These are phyloP conservation scores for Cyberlindnera maritima DNA, from an alignment of 805 yeast species.

Conservation along the genomic window DNA sequence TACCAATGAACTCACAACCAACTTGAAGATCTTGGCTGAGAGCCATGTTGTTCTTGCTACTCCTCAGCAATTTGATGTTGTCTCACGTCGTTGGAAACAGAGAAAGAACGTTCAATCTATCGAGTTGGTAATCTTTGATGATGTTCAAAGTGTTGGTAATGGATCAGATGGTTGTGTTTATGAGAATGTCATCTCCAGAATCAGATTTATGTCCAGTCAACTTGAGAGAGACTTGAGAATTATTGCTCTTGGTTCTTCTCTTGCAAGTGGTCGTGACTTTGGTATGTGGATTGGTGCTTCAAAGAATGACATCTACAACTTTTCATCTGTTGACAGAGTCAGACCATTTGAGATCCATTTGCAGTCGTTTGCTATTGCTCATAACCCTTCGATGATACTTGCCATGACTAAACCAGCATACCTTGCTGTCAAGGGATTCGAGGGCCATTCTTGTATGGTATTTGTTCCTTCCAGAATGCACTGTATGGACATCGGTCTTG, in stretches of 20 bases:
- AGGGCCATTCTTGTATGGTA: constrained; percentile 39
- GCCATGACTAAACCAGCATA: constrained; percentile 51
- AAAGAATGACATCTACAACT: constrained; percentile 62
- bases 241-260: constrained; percentile 65
- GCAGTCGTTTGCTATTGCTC: constrained; percentile 44
- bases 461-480: constrained; percentile 58
- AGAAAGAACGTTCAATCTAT: constrained; percentile 66
- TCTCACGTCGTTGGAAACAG: constrained; percentile 82
- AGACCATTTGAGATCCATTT: constrained; percentile 57
- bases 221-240: constrained; percentile 57
- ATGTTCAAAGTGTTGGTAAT: constrained; percentile 62
- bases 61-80: constrained; percentile 69
- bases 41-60: constrained; percentile 75
- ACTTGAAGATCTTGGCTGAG: constrained; percentile 51
- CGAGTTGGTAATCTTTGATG: constrained; percentile 70
- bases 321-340: constrained; percentile 58
- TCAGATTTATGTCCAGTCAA: constrained; percentile 67
- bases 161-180: constrained; percentile 58
- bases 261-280: constrained; percentile 73
- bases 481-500: constrained; percentile 50
- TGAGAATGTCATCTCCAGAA: constrained; percentile 68
- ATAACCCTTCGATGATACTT: constrained; percentile 49
- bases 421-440: constrained; percentile 35
- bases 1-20: constrained; percentile 48
- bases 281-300: constrained; percentile 85